Evolutionary conservation across 75 land plant genomes (phyloP).

Genomic region (Sequoia sempervirens): DNA sequence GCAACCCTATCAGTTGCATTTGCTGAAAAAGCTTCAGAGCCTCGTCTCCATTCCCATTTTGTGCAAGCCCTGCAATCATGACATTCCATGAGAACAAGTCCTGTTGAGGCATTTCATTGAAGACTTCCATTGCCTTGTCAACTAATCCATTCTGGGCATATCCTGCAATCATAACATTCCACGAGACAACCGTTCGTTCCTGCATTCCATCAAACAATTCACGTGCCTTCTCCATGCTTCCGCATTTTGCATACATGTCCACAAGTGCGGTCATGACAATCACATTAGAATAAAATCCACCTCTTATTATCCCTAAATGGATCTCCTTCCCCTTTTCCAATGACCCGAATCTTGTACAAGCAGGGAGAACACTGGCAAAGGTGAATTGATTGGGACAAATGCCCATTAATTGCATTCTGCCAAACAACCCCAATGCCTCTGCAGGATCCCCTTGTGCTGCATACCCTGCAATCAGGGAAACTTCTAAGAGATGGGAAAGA

Average conservation of each 20-base stretch:
- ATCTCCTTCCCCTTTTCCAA: slow-evolving; percentile 8
- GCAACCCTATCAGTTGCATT: slow-evolving; percentile 6
- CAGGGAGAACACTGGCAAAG: slow-evolving; percentile 4
- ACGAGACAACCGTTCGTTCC: slow-evolving; percentile 17
- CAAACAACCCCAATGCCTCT: not conserved
- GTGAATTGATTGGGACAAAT: not conserved
- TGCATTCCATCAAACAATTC: slow-evolving; percentile 13
- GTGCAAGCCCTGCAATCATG: slow-evolving; percentile 17
- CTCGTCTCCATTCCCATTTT: slow-evolving; percentile 6
- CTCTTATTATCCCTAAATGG: slow-evolving; percentile 1
- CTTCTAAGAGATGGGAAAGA: not conserved
- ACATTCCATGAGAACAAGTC: slow-evolving; percentile 10
- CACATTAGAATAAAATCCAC: not conserved
- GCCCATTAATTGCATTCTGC: not conserved
- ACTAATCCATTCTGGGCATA: slow-evolving; percentile 13
- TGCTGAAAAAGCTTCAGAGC: slow-evolving; percentile 7
- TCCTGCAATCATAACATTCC: slow-evolving; percentile 26
- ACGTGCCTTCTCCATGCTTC: slow-evolving; percentile 8
- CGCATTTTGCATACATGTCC: slow-evolving; percentile 13
- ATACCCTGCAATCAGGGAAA: not conserved
- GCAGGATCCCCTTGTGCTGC: not conserved
- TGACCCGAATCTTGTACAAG: not conserved
- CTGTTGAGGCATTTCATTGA: slow-evolving; percentile 5
- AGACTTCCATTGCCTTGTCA: slow-evolving; percentile 17
- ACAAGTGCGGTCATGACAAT: slow-evolving; percentile 10